These are phyloP conservation scores for Schoenoplectus triqueter DNA, from an alignment of 202 grass and related monocot genomes.

Conservation along the genomic window DNA sequence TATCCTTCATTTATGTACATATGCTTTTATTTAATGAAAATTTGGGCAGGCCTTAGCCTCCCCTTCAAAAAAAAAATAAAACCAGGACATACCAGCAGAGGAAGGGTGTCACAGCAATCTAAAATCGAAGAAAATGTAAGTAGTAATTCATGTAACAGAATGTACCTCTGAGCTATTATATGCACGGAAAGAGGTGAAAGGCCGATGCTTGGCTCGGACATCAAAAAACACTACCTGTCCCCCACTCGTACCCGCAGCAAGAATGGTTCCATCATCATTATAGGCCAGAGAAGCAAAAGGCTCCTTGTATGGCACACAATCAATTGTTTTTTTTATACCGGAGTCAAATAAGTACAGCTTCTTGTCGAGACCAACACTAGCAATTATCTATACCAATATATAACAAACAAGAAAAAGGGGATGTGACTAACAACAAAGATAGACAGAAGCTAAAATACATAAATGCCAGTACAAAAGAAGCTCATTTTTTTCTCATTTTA, in stretches of 20 bases:
- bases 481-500: conserved; percentile 28
- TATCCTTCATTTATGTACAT: no score
- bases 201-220: conserved; percentile 87
- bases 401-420: conserved; percentile 35
- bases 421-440: conserved; percentile 3
- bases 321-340: conserved; percentile 66
- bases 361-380: conserved; percentile 90
- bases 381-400: conserved; percentile 63
- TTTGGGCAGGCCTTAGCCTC: no score
- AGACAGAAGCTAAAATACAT: background rate
- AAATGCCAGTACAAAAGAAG: conserved; percentile 34
- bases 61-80: background rate
- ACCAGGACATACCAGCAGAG: background rate
- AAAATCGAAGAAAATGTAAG: background rate
- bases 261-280: conserved; percentile 84
- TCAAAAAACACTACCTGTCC: conserved; percentile 97
- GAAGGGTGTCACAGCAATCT: background rate
- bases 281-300: conserved; percentile 93
- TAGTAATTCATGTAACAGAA: background rate
- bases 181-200: conserved; percentile 83
- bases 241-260: conserved; percentile 91
- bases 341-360: conserved; percentile 85
- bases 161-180: conserved; percentile 92
- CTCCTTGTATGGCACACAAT: conserved; percentile 78
- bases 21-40: no score